These are phyloP conservation scores for Camillea tinctor DNA, from an alignment of 2,329 filamentous ascomycete genomes.

Conservation along the genomic window DNA sequence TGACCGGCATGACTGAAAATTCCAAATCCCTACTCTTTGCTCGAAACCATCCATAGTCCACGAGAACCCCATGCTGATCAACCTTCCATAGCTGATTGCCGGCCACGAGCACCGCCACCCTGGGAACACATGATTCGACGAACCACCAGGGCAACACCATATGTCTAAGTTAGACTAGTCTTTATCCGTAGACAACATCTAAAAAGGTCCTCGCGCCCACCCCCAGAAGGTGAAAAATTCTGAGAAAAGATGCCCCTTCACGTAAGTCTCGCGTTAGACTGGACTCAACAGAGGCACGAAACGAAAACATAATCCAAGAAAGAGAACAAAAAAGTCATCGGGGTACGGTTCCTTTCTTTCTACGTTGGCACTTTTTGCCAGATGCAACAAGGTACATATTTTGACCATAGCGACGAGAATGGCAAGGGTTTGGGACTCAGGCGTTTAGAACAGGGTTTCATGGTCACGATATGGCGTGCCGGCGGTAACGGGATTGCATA, in stretches of 20 bases:
- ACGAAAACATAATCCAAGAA: neutral
- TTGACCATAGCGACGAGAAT: neutral
- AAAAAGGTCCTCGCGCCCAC: neutral
- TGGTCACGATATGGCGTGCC: neutral
- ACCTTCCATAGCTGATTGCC: conserved; percentile 28
- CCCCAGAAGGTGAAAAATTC: neutral
- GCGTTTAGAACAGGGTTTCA: neutral
- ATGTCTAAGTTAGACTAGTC: conserved; percentile 17
- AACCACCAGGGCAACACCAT: conserved; percentile 26
- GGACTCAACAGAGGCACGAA: neutral
- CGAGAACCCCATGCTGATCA: neutral
- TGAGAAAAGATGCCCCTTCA: neutral
- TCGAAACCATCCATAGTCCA: neutral
- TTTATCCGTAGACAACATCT: neutral
- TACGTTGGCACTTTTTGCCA: neutral
- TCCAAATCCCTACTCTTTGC: neutral
- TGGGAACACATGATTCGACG: conserved; percentile 35
- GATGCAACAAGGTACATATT: neutral
- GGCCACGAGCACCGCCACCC: conserved; percentile 28
- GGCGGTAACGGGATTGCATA: neutral
- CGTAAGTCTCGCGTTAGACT: neutral
- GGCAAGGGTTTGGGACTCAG: neutral
- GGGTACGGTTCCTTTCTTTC: neutral
- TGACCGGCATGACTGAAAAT: neutral
- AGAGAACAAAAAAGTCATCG: neutral